Evolutionary conservation across 1,284 basidiomycete species (phyloP).

Genomic region (Marasmius tenuissimus): DNA sequence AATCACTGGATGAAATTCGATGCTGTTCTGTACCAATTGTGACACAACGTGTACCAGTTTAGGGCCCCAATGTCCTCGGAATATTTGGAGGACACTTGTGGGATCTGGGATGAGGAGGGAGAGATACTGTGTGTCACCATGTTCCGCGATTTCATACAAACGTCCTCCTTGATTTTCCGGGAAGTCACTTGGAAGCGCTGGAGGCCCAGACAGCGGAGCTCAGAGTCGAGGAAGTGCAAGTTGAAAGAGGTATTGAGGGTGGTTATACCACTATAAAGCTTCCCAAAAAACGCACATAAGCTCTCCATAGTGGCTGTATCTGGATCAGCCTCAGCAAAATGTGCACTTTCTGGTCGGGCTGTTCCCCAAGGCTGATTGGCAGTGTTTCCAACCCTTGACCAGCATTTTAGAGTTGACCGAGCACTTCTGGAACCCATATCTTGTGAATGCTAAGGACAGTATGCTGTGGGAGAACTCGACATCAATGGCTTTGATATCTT

Average conservation of each 20-base stretch:
- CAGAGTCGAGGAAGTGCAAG: background rate
- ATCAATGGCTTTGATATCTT: background rate
- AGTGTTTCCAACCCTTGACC: background rate
- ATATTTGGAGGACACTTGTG: background rate
- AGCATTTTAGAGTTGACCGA: background rate
- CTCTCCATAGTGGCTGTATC: background rate
- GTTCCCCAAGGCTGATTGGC: background rate
- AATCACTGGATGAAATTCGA: background rate
- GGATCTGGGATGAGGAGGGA: background rate
- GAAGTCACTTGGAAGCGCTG: too few species aligned
- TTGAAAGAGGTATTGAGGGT: background rate
- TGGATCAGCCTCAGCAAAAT: background rate
- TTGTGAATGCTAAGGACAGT: background rate
- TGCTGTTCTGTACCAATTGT: background rate
- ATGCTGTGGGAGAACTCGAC: background rate
- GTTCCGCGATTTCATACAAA: background rate
- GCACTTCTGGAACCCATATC: background rate
- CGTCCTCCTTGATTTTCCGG: background rate
- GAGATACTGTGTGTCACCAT: background rate
- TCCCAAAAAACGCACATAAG: background rate
- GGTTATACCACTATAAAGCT: background rate
- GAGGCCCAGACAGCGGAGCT: too few species aligned
- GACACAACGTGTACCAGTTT: background rate
- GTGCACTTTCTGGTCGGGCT: background rate
- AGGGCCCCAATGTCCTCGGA: background rate